phyloP scores from a whole-genome alignment of 257 asterid species.

The Solanum pimpinellifolium region DNA sequence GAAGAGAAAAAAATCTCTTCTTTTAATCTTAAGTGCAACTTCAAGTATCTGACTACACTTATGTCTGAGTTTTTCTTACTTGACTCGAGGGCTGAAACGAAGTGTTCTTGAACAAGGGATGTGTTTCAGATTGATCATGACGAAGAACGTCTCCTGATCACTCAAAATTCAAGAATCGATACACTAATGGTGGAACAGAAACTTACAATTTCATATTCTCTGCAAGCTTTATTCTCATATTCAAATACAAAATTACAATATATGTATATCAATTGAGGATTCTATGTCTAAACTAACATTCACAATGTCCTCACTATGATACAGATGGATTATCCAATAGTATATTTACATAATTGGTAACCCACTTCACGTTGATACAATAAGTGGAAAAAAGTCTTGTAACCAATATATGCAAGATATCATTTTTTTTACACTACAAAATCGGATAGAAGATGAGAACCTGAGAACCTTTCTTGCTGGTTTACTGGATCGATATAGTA shows the following conservation, averaged over 20 bases:
- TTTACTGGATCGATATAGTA: slow-evolving; percentile 32
- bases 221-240: slow-evolving; percentile 4
- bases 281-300: background rate
- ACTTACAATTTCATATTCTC: background rate
- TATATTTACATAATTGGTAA: slow-evolving; percentile 15
- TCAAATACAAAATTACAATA: background rate
- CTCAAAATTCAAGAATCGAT: background rate
- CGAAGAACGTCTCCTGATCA: background rate
- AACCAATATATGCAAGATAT: background rate
- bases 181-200: background rate
- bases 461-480: slow-evolving; percentile 45
- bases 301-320: slow-evolving; percentile 6
- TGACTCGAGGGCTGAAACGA: background rate
- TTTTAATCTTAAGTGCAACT: background rate
- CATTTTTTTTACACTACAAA: slow-evolving; percentile 30
- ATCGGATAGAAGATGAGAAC: slow-evolving; percentile 39
- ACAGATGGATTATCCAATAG: slow-evolving; percentile 7
- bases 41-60: background rate
- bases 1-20: background rate
- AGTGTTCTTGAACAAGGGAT: background rate
- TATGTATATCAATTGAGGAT: background rate
- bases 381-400: background rate
- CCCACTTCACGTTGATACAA: background rate
- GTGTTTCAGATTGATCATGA: background rate
- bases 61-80: background rate